Base-by-base conservation (phyloP, 2,329 filamentous ascomycete genomes). In the Pseudogymnoascus verrucosus region DNA sequence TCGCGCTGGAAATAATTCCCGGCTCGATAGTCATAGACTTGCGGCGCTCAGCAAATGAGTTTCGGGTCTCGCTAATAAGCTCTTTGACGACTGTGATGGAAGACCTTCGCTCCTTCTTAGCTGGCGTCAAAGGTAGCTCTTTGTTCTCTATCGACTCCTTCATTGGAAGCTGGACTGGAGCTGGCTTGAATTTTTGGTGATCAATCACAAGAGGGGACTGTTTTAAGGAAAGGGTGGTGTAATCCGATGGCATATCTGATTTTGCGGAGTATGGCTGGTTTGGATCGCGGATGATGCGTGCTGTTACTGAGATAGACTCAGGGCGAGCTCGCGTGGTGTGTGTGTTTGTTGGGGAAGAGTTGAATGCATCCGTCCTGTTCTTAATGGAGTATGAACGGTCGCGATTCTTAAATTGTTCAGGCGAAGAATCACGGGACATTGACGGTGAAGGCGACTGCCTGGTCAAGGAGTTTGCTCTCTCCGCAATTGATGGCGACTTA, bases 251-350 rank as follows among this genome's bases (percentile, higher is more conserved):
- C 72, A 70, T 61, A 80, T 83, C 80, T 1, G 77, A 71, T 19
- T 73, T 72, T 64, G 74, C 76, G 4, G 76, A 74, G 44, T 77
- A 76, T 19, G 73, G 73, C 36, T 82, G 78, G 19, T 72, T 74
- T 10, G 82, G 78, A 67, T 89, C 89, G 59, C 91, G 86, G 39
- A 96, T 79, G 67, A 96, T 96, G 61, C 88, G 86, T 60, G 93
- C 90, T 16, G 89, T 95, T 10, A 96, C 92, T 54, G 92, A 93
- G n/a, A 96, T 85, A 0, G 91, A 93, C 70, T 93, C 90, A 4
- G 87, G 83, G 1, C 79, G 78, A 5, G 81, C 79, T 14, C 78
- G 76, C n/a, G 78, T 73, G 5, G 78, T 73, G 5, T 74, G 67
- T 40, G 65, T 66, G 26, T 62, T 71, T 16, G 64, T 34, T 4